Conservation (phyloP, 305 asterid genomes). For the Andrographis paniculata region DNA sequence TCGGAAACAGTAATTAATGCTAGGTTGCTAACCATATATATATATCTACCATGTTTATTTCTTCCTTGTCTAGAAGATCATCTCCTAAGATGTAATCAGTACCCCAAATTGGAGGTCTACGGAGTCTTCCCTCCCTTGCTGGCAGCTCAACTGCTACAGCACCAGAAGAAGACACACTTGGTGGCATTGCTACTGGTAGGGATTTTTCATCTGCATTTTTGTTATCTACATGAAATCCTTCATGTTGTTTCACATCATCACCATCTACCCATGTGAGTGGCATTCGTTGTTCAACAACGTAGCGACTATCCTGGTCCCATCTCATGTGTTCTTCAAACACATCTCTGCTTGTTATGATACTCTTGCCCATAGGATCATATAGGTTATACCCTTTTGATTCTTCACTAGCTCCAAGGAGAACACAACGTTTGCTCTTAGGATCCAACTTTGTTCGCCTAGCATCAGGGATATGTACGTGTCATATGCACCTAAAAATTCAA, state of each 20-base stretch:
- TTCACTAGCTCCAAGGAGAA: constrained; percentile 10
- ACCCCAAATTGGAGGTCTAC: too few species aligned
- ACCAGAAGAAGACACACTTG: too few species aligned
- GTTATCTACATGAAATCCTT: too few species aligned
- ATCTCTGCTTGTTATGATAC: neutral
- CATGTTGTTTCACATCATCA: neutral
- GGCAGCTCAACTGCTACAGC: too few species aligned
- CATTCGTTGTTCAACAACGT: neutral
- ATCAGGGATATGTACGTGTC: constrained; percentile 15
- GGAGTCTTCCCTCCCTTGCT: too few species aligned
- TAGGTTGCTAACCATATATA: too few species aligned
- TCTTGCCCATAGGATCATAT: neutral
- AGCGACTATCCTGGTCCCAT: neutral
- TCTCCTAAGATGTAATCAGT: too few species aligned
- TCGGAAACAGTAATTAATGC: neutral
- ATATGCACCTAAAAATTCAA: constrained; percentile 9
- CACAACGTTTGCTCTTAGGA: neutral
- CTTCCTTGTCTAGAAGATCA: neutral
- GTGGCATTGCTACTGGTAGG: too few species aligned
- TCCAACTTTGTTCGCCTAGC: constrained; percentile 1
- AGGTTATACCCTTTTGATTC: constrained; percentile 13
- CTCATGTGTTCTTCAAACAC: neutral
- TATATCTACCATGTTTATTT: neutral
- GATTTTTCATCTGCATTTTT: too few species aligned
- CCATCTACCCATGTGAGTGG: neutral